phyloP scores from a whole-genome alignment of 192 early-diverging fungal genomes.

The Backusella mclennaniae region DNA sequence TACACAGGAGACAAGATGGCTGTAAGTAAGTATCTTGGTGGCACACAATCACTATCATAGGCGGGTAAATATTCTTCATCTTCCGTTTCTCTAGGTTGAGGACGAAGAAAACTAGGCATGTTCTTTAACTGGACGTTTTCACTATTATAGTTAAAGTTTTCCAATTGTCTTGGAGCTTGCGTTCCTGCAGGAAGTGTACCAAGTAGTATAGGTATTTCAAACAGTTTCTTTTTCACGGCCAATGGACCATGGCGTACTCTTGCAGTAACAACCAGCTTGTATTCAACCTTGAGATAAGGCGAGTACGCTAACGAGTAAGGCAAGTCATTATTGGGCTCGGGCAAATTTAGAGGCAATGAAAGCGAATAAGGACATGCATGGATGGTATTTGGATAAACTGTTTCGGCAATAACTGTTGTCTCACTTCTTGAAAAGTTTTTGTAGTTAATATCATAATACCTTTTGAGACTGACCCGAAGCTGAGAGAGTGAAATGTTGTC shows the following conservation, averaged over 20 bases:
- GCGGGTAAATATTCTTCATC: conserved; percentile 2
- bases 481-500: neutral
- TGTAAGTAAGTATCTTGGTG: neutral
- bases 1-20: neutral
- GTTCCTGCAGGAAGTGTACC: conserved; percentile 8
- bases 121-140: neutral
- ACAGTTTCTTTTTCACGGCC: neutral
- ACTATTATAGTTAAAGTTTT: neutral
- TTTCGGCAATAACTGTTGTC: neutral
- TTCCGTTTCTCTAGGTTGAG: neutral
- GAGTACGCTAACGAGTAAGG: conserved; percentile 1
- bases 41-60: neutral
- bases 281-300: neutral
- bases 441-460: neutral
- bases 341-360: neutral
- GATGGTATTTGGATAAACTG: neutral
- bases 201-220: conserved; percentile 8
- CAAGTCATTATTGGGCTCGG: neutral
- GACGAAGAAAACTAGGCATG: conserved; percentile 1
- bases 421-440: neutral
- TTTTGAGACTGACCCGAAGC: neutral
- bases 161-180: neutral
- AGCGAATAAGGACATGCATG: neutral
- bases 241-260: conserved; percentile 8
- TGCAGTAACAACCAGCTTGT: neutral